phyloP scores from a whole-genome alignment of 306 rosid species.

The Prunus armeniaca region DNA sequence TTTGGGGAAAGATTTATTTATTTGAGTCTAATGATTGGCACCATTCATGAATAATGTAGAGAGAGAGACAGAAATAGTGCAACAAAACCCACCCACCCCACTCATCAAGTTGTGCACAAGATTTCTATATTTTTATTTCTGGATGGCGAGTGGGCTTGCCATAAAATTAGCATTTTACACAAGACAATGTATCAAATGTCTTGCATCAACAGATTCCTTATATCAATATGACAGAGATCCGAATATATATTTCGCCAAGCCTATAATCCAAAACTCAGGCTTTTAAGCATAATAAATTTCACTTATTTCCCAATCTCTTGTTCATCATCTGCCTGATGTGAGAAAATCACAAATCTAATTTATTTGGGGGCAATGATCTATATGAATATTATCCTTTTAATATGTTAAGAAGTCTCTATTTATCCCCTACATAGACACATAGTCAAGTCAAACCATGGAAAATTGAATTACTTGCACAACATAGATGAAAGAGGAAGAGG shows the following conservation, averaged over 20 bases:
- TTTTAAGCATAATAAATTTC: neutral
- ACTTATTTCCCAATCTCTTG: neutral
- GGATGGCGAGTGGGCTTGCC: neutral
- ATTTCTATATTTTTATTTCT: neutral
- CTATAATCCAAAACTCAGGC: neutral
- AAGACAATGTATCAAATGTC: neutral
- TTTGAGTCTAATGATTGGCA: neutral
- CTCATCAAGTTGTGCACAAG: neutral
- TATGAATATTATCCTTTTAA: too few species aligned
- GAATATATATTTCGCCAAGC: neutral
- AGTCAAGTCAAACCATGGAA: neutral
- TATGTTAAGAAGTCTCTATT: neutral
- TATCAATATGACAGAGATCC: slow-evolving; percentile 4
- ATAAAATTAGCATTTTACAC: neutral
- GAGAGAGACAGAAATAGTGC: neutral
- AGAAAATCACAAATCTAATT: neutral
- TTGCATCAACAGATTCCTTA: slow-evolving; percentile 14
- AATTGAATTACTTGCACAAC: neutral
- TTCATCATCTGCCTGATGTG: neutral
- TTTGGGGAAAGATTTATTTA: neutral
- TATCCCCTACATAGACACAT: neutral
- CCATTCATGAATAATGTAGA: neutral
- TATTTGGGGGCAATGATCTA: neutral
- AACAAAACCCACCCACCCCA: neutral
- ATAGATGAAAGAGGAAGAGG: neutral